A percentile compares a stretch with the other conserved stretches of the same genome.
Conservation (phyloP, 2,329 filamentous ascomycete genomes). For the Xylaria sp. region DNA sequence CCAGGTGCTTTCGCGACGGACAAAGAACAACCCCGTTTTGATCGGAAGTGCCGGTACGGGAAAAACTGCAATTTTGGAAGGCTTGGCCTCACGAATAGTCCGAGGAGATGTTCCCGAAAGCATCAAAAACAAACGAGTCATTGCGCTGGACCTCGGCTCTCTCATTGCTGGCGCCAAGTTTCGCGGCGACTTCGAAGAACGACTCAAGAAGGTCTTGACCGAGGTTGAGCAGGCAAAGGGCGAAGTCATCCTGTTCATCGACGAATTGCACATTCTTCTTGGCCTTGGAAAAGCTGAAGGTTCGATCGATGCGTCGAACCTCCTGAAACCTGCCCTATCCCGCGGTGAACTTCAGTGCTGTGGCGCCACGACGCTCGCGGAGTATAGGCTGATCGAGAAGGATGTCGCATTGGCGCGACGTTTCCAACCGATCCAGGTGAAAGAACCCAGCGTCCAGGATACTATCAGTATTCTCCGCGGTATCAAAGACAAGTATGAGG, state of each 20-base stretch:
- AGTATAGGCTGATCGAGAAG: slow-evolving; percentile 92
- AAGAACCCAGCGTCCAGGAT: slow-evolving; percentile 83
- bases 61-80: slow-evolving; percentile 91
- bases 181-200: slow-evolving; percentile 91
- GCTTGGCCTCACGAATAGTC: slow-evolving; percentile 83
- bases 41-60: slow-evolving; percentile 88
- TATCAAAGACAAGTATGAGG: slow-evolving; percentile 96
- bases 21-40: slow-evolving; percentile 94
- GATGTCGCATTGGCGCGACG: slow-evolving; percentile 86
- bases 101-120: slow-evolving; percentile 91
- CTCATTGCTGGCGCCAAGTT: slow-evolving; percentile 96
- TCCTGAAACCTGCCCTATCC: slow-evolving; percentile 89
- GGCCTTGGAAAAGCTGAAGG: slow-evolving; percentile 93
- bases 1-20: slow-evolving; percentile 84
- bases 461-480: slow-evolving; percentile 93
- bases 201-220: slow-evolving; percentile 82
- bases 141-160: slow-evolving; percentile 81
- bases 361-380: slow-evolving; percentile 85
- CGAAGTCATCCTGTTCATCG: slow-evolving; percentile 88
- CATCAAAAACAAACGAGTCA: slow-evolving; percentile 88
- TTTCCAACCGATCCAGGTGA: slow-evolving; percentile 93
- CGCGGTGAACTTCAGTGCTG: slow-evolving; percentile 92
- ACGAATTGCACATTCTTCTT: slow-evolving; percentile 86
- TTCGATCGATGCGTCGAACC: slow-evolving; percentile 91
- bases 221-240: slow-evolving; percentile 88